Evolutionary conservation across 2,329 filamentous ascomycete species (phyloP).

Genomic region (Calonectria ilicicola): DNA sequence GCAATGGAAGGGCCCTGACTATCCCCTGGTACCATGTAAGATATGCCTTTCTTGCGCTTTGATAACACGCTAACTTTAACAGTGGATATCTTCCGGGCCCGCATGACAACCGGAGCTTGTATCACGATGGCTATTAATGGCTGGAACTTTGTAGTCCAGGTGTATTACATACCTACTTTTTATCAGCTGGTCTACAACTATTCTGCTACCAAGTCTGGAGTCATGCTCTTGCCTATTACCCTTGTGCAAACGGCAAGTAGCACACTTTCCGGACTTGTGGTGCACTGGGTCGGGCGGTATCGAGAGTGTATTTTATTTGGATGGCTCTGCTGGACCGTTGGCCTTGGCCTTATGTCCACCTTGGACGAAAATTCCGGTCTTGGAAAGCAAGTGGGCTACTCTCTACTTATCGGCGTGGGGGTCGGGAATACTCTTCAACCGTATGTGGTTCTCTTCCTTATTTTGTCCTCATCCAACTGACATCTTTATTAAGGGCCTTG

Average conservation of each 20-base stretch:
- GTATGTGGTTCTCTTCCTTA: not conserved
- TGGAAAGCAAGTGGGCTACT: not conserved
- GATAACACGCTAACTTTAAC: not conserved
- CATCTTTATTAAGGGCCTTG: not conserved
- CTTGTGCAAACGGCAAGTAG: not conserved
- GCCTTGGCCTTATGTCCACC: not conserved
- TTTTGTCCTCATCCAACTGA: not conserved
- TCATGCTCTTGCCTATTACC: not conserved
- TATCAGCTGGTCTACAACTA: not conserved
- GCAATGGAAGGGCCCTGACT: not conserved
- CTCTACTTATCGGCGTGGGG: not conserved
- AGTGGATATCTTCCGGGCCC: not conserved
- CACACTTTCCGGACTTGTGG: not conserved
- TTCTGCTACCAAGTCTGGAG: not conserved
- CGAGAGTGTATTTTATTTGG: not conserved
- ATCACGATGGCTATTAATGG: not conserved
- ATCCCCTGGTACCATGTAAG: not conserved
- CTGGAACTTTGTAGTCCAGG: not conserved
- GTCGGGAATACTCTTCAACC: not conserved
- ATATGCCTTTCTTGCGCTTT: not conserved
- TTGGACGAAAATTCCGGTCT: not conserved
- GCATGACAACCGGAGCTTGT: not conserved
- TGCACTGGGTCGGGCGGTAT: not conserved
- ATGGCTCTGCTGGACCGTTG: conserved; percentile 1
- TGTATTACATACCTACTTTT: not conserved